Evolutionary conservation across 2,329 filamentous ascomycete genomes (phyloP).

Genomic region (Venturia asperata): DNA sequence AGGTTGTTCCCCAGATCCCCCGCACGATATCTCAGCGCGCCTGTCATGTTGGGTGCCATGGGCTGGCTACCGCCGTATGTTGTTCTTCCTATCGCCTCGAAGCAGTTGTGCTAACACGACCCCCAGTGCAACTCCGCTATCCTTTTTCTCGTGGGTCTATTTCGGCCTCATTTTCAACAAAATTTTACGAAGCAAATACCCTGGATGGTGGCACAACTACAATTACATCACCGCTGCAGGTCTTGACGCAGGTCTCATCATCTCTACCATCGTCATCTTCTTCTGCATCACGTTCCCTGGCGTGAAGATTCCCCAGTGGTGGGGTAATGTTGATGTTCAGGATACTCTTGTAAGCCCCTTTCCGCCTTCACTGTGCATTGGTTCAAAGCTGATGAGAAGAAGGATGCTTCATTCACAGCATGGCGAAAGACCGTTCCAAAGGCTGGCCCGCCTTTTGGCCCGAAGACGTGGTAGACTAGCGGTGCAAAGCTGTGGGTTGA

Average conservation of each 20-base stretch:
- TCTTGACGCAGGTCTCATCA: conserved; percentile 59
- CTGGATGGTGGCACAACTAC: conserved; percentile 70
- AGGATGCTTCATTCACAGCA: conserved; percentile 4
- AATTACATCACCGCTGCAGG: conserved; percentile 70
- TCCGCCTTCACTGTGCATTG: background rate
- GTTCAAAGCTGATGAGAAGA: background rate
- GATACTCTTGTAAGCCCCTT: conserved; percentile 34
- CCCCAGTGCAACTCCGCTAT: conserved; percentile 61
- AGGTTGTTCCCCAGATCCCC: conserved; percentile 54
- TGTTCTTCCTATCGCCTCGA: background rate
- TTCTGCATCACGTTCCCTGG: conserved; percentile 57
- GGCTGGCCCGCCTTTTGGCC: background rate
- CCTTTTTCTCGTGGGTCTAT: conserved; percentile 63
- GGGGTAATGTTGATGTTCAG: conserved; percentile 48
- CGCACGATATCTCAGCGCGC: conserved; percentile 60
- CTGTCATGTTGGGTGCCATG: conserved; percentile 60
- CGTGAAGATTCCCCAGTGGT: conserved; percentile 53
- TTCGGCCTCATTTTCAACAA: conserved; percentile 64
- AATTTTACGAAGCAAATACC: conserved; percentile 56
- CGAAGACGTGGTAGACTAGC: conserved; percentile 6
- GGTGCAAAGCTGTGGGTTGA: background rate
- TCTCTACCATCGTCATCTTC: conserved; percentile 63
- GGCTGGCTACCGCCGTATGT: conserved; percentile 41
- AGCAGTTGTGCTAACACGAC: conserved; percentile 20
- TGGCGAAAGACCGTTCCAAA: conserved; percentile 1